Base-by-base conservation (phyloP, 192 early-diverging fungal genomes). In the Entomortierella chlamydospora region DNA sequence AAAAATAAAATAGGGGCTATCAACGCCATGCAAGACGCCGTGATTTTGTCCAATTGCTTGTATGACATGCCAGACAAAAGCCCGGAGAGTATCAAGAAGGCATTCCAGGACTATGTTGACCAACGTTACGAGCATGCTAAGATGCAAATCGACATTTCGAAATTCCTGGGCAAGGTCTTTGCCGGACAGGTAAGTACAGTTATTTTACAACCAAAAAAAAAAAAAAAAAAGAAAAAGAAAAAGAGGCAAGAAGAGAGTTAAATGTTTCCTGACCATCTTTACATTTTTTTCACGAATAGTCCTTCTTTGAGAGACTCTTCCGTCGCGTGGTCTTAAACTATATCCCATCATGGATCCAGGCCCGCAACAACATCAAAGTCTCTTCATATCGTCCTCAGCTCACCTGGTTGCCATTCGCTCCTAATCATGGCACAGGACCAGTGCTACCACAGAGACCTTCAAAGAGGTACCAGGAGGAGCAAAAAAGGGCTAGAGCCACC, bases 11-110 rank as follows among this genome's bases (percentile, higher is more conserved):
- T 28, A 64, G 71, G 72, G 9, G 72, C 72, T 2, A 64, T 74
- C 15, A 74, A 74, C 39, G 72, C 72, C 9, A 74, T 74, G 72
- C 72, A 74, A 52, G 72, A 74, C 51, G 63, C 72, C 2, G 64
- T 74, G 28, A 61, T 74, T 17, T 31, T 74, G 9, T 57, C 72
- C 30, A 74, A 74, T 23, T 61, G 57, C 23, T 23, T 74, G 8
- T 74, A 74, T 31, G 72, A 74, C 52, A 50, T 74, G 47, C 45
- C 47, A 5, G 57, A 66, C 43, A 49, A 33, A 20, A 49, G 31
- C 18, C 18, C 33, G 5, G 29, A 54, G 42, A 62, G 52, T 42
- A 61, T 74, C 39, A 31, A 34, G 13, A 33, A 33, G 13, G 72
- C 72, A 0, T 67, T 74, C 42, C 29, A 67, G 47, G 41, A 43